Base-by-base conservation (phyloP, 768 basidiomycete species). In the Inosperma sp. region DNA sequence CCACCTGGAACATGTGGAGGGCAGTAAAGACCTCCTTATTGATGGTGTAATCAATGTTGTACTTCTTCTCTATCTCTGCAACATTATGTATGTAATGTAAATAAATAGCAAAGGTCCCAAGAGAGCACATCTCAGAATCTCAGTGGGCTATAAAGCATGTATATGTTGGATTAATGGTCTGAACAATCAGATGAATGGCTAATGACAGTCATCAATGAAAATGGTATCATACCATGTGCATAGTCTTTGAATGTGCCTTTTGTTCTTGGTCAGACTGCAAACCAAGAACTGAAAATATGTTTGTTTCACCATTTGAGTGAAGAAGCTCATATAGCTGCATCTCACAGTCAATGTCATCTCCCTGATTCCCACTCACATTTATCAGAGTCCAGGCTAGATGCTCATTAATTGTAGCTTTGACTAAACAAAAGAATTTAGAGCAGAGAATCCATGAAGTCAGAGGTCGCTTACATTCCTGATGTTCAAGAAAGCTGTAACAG, bases 251-350 rank as follows among this genome's bases (percentile, higher is more conserved):
- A 13, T 55, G 51, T 2, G 59, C 59, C 41, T 65, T 66, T 21
- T 65, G 62, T 49, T 65, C 65, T 34, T 67, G 63, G 36, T 66
- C 63, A 5, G 58, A 61, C 41, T 68, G 66, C 13, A 65, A 40
- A 1, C 60, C 65, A 2, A 69, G 57, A 9, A 67, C 54, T 7
- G 55, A 44, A 12, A 8, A 51, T 6, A 67, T 54, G 0, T 44
- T 10, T 0, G 60, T 63, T 19, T 56, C 47, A 5, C 55, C 30
- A 31, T 63, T 61, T 2, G 65, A 64, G 39, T 68, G 66, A 2
- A 56, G 45, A 19, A 63, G 53, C 0, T 29, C 54, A 30, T 59
- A 61, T 2, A 66, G 65, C 51, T 67, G 66, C 8, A 68, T 51
- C 35, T 68, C 64, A 1, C 44, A 48, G 5, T 60, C 56, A 22